A percentile compares a stretch with the other conserved stretches of the same genome.
Conservation (phyloP, 768 basidiomycete genomes). For the Lentinus tigrinus region DNA sequence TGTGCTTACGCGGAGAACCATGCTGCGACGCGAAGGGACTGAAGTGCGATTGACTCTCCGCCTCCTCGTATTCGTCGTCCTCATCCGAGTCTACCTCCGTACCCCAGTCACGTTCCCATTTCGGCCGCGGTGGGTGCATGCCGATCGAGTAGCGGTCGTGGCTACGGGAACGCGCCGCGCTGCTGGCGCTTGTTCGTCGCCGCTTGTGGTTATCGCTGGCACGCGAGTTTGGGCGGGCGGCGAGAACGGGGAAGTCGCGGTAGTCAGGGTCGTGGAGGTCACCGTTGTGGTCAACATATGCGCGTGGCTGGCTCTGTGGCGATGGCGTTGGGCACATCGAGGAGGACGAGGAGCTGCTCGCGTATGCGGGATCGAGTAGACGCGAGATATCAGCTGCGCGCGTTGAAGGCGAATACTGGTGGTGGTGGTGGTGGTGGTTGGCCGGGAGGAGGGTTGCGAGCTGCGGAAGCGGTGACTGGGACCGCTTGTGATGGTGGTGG, state of each 20-base stretch:
- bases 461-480: conserved; percentile 26
- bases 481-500: conserved; percentile 14
- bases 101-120: conserved; percentile 28
- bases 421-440: conserved; percentile 8
- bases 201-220: neutral
- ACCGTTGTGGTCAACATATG: conserved; percentile 60
- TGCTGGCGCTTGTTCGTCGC: conserved; percentile 15
- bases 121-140: conserved; percentile 16
- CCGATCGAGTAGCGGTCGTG: conserved; percentile 18
- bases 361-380: conserved; percentile 64
- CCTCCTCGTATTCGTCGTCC: conserved; percentile 24
- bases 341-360: conserved; percentile 29
- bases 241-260: conserved; percentile 58
- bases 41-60: conserved; percentile 19
- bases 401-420: conserved; percentile 34
- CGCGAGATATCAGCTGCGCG: conserved; percentile 56
- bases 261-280: conserved; percentile 70
- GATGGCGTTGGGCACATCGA: conserved; percentile 22
- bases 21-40: conserved; percentile 18
- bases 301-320: conserved; percentile 26
- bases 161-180: conserved; percentile 16
- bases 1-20: conserved; percentile 12
- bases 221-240: conserved; percentile 19
- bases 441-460: conserved; percentile 26
- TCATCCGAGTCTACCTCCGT: conserved; percentile 24